Conservation (phyloP, 176 grass and related monocot genomes). For the Zea luxurians region DNA sequence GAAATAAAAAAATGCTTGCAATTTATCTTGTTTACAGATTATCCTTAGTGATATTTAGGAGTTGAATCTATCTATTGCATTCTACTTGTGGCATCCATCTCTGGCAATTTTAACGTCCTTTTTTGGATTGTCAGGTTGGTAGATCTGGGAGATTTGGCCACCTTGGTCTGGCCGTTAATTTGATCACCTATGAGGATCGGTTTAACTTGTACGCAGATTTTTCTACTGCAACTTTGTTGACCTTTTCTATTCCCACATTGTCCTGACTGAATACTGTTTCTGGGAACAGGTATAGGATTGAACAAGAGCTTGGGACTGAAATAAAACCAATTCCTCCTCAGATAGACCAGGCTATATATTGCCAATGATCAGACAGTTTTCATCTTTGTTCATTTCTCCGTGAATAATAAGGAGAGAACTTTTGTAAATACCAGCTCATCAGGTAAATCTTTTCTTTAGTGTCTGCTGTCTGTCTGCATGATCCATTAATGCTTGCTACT, state of each 20-base stretch:
- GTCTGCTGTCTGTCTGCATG: conserved; percentile 16
- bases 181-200: conserved; percentile 94
- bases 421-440: conserved; percentile 73
- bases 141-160: conserved; percentile 92
- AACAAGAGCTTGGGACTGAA: conserved; percentile 96
- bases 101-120: not conserved
- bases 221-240: not conserved
- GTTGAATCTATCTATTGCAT: not conserved
- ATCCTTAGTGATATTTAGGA: conserved; percentile 23
- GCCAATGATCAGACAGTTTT: conserved; percentile 57
- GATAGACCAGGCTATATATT: conserved; percentile 94
- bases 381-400: conserved; percentile 43
- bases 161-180: conserved; percentile 90
- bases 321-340: conserved; percentile 93
- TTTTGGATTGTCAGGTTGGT: conserved; percentile 66
- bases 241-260: conserved; percentile 21
- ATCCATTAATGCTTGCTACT: not conserved
- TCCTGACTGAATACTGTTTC: conserved; percentile 25
- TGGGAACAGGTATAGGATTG: conserved; percentile 79
- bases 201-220: conserved; percentile 77
- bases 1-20: not conserved
- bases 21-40: not conserved
- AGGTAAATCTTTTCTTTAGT: conserved; percentile 46
- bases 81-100: not conserved
- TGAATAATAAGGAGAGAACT: conserved; percentile 49